Evolutionary conservation across 768 basidiomycete genomes (phyloP).

Genomic region (Cantharellus anzutake): DNA sequence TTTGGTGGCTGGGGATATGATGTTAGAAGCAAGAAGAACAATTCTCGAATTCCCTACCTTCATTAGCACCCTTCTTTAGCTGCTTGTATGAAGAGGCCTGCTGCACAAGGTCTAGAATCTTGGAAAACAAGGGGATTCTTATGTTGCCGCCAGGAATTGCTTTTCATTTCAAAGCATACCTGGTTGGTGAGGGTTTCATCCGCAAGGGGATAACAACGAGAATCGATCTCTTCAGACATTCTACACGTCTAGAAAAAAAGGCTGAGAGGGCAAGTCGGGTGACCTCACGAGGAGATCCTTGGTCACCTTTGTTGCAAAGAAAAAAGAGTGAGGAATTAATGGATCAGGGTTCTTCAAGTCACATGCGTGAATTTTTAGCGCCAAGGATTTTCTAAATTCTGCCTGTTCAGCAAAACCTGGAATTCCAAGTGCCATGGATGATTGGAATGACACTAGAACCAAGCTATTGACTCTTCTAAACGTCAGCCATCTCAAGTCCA

Average conservation of each 20-base stretch:
- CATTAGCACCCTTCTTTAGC: constrained; percentile 97
- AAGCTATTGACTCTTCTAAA: constrained; percentile 77
- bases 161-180: constrained; percentile 21
- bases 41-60: constrained; percentile 32
- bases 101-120: constrained; percentile 93
- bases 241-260: no score
- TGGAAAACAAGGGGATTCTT: background rate
- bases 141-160: background rate
- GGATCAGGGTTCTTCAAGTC: no score
- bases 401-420: no score
- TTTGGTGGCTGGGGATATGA: constrained; percentile 56
- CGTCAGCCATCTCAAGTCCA: constrained; percentile 59
- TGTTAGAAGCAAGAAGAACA: background rate
- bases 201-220: constrained; percentile 63
- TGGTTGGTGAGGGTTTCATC: constrained; percentile 77
- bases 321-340: no score
- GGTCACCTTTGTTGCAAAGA: no score
- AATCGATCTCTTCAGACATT: background rate
- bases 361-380: no score
- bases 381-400: no score
- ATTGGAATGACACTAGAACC: constrained; percentile 33
- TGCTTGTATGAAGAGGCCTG: constrained; percentile 96
- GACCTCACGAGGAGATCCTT: no score
- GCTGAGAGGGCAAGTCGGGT: no score
- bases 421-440: background rate